Conservation (phyloP, 495 filamentous ascomycete genomes). For the Copromyces sp. region DNA sequence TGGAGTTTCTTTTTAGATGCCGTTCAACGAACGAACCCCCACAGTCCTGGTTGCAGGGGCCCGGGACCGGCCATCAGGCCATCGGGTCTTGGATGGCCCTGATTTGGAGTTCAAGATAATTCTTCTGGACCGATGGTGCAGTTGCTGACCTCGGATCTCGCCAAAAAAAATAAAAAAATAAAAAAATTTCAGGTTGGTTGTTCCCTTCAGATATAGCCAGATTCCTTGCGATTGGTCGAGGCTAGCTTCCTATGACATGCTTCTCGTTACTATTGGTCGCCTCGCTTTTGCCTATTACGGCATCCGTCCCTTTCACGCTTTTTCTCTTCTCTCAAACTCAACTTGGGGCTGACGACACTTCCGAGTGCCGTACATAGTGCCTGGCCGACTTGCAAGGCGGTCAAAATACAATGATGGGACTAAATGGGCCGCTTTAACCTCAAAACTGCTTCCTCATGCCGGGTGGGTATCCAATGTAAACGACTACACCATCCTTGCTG, state of each 20-base stretch:
- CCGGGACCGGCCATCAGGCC: background rate
- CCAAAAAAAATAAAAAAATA: too few species aligned
- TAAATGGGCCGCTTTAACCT: background rate
- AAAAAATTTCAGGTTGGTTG: background rate
- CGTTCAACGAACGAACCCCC: background rate
- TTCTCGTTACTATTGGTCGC: constrained; percentile 8
- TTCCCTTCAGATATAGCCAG: background rate
- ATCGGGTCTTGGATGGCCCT: background rate
- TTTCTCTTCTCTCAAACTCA: background rate
- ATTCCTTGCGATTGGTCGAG: background rate
- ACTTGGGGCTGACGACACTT: background rate
- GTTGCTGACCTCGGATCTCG: background rate
- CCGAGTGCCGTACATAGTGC: background rate
- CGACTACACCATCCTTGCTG: background rate
- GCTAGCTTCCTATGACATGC: background rate
- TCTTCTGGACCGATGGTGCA: background rate
- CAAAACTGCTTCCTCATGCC: background rate
- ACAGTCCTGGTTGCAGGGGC: background rate
- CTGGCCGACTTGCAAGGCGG: background rate
- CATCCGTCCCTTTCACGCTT: background rate
- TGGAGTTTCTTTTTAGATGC: background rate
- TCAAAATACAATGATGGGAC: background rate
- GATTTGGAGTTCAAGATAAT: background rate
- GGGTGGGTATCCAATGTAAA: background rate
- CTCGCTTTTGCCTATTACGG: constrained; percentile 6